Evolutionary conservation across 495 filamentous ascomycete genomes (phyloP), one percentile per base, ranked within the genome.

Genomic region (Aspergillus ellipticus): DNA sequence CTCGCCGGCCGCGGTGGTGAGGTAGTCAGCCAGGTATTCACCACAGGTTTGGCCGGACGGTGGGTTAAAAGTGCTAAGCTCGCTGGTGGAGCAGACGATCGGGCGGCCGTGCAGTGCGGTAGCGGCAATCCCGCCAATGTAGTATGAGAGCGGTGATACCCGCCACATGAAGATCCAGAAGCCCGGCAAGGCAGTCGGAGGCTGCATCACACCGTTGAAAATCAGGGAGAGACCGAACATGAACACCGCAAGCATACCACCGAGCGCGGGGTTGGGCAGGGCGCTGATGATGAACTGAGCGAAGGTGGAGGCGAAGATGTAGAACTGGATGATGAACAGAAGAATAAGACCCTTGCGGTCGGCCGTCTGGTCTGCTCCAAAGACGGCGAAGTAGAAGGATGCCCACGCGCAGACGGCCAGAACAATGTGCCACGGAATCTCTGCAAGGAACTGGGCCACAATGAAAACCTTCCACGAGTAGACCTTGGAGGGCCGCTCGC

Each of bases 191-290:
- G 86, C 83, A 0, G 83, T 81, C 24, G 80, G 83, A 0, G 90
- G 89, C 51, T 92, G 86, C 8, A 89, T 83, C 50, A 93, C 88
- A 58, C 90, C 90, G 65, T 88, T 93, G 81, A 95, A 92, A 0
- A 93, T n/a, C 19, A 47, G 20, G 43, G 19, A 22, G 77, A 8
- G 86, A 82, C 33, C 21, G 65, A 92, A 89, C 46, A 87, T 82
- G 70, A 92, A 47, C 20, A n/a, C 86, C 66, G 88, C 85, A 4
- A 50, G 22, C 10, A 31, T 50, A 15, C 28, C 47, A 6, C 24
- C 47, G 13, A 31, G n/a, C 2, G 21, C 31, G 11, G 47, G 24
- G 16, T 29, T 9, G 13, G n/a, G 24, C 0, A 33, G 24, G 24
- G 26, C 22, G 24, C 20, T 15, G 47, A 50, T 50, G 11, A 31